These are phyloP conservation scores for Fusarium mangiferae DNA, from an alignment of 2,329 filamentous ascomycete genomes.

Conservation along the genomic window DNA sequence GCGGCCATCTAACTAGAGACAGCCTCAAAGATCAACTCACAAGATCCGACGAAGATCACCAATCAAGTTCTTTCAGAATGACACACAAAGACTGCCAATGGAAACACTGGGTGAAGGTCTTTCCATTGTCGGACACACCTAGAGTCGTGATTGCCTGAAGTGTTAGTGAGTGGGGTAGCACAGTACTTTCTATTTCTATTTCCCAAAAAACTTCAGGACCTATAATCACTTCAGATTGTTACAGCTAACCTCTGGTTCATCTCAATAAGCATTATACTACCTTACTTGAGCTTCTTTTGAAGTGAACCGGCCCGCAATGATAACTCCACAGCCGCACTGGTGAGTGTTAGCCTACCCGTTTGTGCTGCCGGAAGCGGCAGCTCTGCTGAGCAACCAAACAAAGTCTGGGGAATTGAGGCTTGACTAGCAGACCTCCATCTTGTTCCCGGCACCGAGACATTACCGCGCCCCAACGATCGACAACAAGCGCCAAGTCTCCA, in stretches of 20 bases:
- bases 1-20: background rate
- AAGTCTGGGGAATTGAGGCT: conserved; percentile 12
- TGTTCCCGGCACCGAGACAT: conserved; percentile 1
- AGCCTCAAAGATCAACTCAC: background rate
- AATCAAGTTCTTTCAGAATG: background rate
- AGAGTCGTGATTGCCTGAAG: background rate
- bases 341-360: conserved; percentile 10
- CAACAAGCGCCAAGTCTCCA: background rate
- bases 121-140: background rate
- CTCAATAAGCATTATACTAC: background rate
- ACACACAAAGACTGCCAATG: background rate
- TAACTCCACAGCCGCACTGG: conserved; percentile 8
- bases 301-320: background rate
- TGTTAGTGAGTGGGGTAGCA: too few species aligned
- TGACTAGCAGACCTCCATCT: background rate
- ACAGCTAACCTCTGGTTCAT: background rate
- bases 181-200: background rate
- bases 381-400: background rate
- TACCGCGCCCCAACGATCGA: conserved; percentile 10
- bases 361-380: conserved; percentile 4
- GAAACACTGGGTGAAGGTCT: background rate
- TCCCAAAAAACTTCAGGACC: background rate
- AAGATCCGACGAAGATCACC: background rate
- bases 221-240: too few species aligned
- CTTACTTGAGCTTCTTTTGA: background rate